Percentiles rank a stretch among this genome's conserved stretches.
phyloP scores from a whole-genome alignment of 129 eudicot genomes.

The Deinandra increscens region DNA sequence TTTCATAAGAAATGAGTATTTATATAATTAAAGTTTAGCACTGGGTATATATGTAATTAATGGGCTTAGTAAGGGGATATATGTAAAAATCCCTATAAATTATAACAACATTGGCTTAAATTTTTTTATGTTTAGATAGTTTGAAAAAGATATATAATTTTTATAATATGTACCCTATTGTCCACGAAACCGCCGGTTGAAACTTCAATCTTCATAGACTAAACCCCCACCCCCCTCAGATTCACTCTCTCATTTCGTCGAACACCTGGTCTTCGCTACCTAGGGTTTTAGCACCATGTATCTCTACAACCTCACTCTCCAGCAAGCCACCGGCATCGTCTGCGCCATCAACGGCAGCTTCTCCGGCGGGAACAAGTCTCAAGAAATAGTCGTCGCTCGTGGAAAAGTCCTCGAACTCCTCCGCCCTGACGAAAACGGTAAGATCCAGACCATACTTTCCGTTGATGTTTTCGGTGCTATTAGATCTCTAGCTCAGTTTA shows the following conservation, averaged over 20 bases:
- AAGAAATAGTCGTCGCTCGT: conserved; percentile 91
- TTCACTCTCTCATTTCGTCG: neutral
- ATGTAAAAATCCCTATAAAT: too few relatives aligned
- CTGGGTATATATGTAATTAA: too few relatives aligned
- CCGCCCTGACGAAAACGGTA: conserved; percentile 97
- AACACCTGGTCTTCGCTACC: neutral
- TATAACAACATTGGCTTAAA: too few relatives aligned
- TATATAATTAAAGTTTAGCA: too few relatives aligned
- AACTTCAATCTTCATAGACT: neutral
- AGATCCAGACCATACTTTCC: conserved; percentile 84
- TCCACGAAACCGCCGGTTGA: conserved; percentile 1
- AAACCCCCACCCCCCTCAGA: too few relatives aligned
- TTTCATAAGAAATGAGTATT: too few relatives aligned
- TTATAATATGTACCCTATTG: neutral
- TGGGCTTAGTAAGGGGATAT: too few relatives aligned
- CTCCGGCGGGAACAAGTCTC: conserved; percentile 75
- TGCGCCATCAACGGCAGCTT: conserved; percentile 92
- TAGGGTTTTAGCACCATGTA: conserved; percentile 41
- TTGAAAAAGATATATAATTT: too few relatives aligned
- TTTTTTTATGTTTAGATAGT: too few relatives aligned
- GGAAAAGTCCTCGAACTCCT: conserved; percentile 85
- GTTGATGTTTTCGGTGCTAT: conserved; percentile 85
- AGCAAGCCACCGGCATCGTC: conserved; percentile 82
- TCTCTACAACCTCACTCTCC: conserved; percentile 66
- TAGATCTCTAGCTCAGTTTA: conserved; percentile 82